Evolutionary conservation across 2,329 filamentous ascomycete genomes (phyloP), one percentile per base, ranked within the genome.

Genomic region (Fusarium compactum): DNA sequence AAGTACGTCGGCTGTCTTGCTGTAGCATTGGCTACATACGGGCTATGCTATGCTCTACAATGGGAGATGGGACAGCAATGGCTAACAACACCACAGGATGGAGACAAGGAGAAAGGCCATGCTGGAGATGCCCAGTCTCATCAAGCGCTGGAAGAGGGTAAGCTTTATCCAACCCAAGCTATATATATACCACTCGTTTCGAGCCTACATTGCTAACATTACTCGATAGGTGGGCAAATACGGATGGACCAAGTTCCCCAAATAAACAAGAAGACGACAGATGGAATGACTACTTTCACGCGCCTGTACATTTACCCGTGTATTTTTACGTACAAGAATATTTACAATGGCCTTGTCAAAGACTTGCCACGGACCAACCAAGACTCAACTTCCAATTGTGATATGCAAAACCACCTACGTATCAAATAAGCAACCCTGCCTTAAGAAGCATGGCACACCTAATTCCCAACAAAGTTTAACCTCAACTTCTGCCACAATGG

Each of bases 101-200:
- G 94, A 97, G 80, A 90, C 92, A 84, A 90, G 94, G 83, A 92
- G 92, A 86, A 88, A 93, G 81, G 96, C 96, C 64, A 98, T 98
- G 93, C 81, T 97, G 84, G 90, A 91, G 65, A 99, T 99, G 96
- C 94, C 95, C 70, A 89, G 91, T 77, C 88, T 98, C 84, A 93
- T 99, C 80, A 89, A 92, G 81, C 86, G 92, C 80, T 99, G 95
- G 96, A 97, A 97, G 83, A 90, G 92, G 89, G 93, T 96, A 84
- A 59, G 48, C 40, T 43, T 8, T 45, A 18, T 18, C 24, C n/a
- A 24, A 43, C n/a, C 32, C 38, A 20, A 40, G 40, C 27, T 40
- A 15, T 20, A 34, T 16, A 56, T 18, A 34, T 15, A 55, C 27
- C 29, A 20, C 14, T n/a, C 30, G 10, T 22, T 18, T 25, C 12